Evolutionary conservation across 2,329 filamentous ascomycete species (phyloP).

Genomic region (Geoglossum cookeanum): DNA sequence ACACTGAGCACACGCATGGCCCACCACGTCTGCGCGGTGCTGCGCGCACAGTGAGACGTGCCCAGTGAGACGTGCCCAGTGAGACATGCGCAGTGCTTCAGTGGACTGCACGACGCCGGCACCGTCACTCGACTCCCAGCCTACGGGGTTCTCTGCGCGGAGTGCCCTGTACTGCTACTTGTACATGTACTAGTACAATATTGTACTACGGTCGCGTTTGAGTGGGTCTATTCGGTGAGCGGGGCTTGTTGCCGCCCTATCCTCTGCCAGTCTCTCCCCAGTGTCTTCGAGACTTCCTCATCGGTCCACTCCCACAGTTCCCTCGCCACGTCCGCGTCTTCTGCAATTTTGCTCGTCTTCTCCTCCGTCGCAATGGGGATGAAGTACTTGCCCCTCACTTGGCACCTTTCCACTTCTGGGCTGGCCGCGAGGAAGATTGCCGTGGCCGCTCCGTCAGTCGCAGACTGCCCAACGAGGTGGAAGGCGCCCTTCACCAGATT

Average conservation of each 20-base stretch:
- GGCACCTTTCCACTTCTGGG: constrained; percentile 10
- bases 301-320: constrained; percentile 16
- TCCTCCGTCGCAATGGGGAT: constrained; percentile 18
- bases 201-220: too few species aligned
- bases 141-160: too few species aligned
- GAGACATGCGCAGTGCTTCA: too few species aligned
- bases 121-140: too few species aligned
- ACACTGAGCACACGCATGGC: too few species aligned
- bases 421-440: constrained; percentile 17
- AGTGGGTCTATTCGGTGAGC: too few species aligned
- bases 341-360: constrained; percentile 12
- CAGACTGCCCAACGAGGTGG: constrained; percentile 12
- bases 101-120: too few species aligned
- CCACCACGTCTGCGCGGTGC: too few species aligned
- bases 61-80: too few species aligned
- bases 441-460: constrained; percentile 13
- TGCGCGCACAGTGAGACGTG: too few species aligned
- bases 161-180: too few species aligned
- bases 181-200: too few species aligned
- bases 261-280: background rate
- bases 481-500: constrained; percentile 12
- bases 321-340: constrained; percentile 16
- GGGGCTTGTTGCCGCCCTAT: background rate
- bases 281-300: background rate
- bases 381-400: constrained; percentile 19